These are phyloP conservation scores for Thielaviopsis populi DNA, from an alignment of 2,329 filamentous ascomycete genomes.

Conservation along the genomic window DNA sequence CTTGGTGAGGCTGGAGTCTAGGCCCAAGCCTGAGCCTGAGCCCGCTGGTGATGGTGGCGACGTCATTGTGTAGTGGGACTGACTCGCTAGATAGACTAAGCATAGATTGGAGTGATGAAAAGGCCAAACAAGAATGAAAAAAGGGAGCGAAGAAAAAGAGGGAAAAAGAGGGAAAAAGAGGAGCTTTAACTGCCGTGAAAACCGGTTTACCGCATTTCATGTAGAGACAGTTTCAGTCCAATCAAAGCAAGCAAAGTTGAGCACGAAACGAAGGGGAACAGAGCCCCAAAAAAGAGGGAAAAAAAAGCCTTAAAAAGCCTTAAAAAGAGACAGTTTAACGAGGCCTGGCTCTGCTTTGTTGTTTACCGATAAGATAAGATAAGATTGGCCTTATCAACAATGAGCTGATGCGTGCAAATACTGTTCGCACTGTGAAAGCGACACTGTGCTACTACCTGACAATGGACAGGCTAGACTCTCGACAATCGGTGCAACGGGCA, in stretches of 20 bases:
- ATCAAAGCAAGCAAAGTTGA: neutral
- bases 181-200: neutral
- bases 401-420: neutral
- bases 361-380: neutral
- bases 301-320: neutral
- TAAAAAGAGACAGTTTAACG: conserved; percentile 1
- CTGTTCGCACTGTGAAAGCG: neutral
- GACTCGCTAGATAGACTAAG: neutral
- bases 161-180: neutral
- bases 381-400: neutral
- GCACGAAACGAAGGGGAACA: neutral
- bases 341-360: neutral
- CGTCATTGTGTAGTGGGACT: neutral
- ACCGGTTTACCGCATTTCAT: neutral
- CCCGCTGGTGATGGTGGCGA: neutral
- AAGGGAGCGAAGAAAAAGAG: neutral
- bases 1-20: neutral
- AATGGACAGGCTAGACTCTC: neutral
- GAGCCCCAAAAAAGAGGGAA: too few species aligned
- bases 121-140: neutral
- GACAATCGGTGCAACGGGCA: too few species aligned
- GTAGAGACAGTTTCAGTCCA: conserved; percentile 6
- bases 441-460: neutral
- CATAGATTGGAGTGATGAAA: neutral
- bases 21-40: neutral